Conservation (phyloP, 1,139 yeast species). For the Pneumocystis wakefieldiae region DNA sequence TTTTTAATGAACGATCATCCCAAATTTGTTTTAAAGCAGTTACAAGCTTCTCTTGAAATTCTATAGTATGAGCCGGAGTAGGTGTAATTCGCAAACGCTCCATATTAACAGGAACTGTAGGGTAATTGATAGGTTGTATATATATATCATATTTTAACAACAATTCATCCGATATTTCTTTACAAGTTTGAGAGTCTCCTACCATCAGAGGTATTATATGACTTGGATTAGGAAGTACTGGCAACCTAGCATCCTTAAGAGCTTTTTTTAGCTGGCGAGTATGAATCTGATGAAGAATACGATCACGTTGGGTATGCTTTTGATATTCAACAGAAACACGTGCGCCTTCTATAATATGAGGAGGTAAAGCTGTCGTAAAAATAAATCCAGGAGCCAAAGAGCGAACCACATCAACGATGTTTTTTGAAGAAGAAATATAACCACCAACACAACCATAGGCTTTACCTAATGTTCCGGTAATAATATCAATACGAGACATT, state of each 20-base stretch:
- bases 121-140: constrained; percentile 96
- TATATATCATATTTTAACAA: constrained; percentile 73
- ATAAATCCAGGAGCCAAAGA: constrained; percentile 96
- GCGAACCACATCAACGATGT: constrained; percentile 84
- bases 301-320: constrained; percentile 58
- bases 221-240: constrained; percentile 93
- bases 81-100: constrained; percentile 95
- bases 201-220: constrained; percentile 91
- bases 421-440: constrained; percentile 76
- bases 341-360: constrained; percentile 95
- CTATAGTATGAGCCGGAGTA: constrained; percentile 85
- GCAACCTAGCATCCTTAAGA: constrained; percentile 60
- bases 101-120: constrained; percentile 90
- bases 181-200: constrained; percentile 88
- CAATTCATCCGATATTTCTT: constrained; percentile 75
- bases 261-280: constrained; percentile 71
- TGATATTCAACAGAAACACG: constrained; percentile 74
- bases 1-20: constrained; percentile 54
- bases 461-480: constrained; percentile 94
- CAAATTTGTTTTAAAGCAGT: constrained; percentile 71
- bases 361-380: constrained; percentile 91
- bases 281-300: constrained; percentile 72
- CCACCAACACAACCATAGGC: constrained; percentile 98
- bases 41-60: constrained; percentile 60
- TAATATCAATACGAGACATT: constrained; percentile 83